Evolutionary conservation across 805 yeast genomes (phyloP).

Genomic region (Kodamaea fukazawae): DNA sequence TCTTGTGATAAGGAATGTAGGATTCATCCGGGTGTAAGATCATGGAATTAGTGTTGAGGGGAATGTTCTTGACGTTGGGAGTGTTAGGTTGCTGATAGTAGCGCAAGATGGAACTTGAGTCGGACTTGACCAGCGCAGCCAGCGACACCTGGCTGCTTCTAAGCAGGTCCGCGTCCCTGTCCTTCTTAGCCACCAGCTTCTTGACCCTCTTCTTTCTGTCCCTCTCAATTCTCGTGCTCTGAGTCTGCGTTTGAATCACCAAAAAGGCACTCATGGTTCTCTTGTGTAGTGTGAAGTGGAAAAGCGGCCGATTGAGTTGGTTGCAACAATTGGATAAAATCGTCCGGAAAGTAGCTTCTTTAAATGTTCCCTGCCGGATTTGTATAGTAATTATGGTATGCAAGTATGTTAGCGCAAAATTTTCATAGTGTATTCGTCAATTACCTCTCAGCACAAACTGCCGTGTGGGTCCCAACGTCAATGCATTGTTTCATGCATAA

Average conservation of each 20-base stretch:
- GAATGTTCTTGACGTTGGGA: constrained; percentile 4
- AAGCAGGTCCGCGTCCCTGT: neutral
- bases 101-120: constrained; percentile 5
- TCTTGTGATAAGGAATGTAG: constrained; percentile 10
- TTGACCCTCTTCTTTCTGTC: constrained; percentile 6
- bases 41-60: constrained; percentile 8
- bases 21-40: constrained; percentile 8
- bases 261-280: constrained; percentile 12
- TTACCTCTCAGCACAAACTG: no score
- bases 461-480: no score
- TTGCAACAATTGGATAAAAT: no score
- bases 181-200: neutral
- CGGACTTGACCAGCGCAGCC: constrained; percentile 3
- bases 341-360: no score
- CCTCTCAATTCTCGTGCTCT: constrained; percentile 6
- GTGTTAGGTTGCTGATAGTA: neutral
- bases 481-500: no score
- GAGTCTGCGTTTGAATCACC: constrained; percentile 8
- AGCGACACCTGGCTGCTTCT: neutral
- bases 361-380: no score
- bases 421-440: no score
- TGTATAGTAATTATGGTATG: no score
- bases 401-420: no score
- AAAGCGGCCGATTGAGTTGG: no score
- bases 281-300: no score